Evolutionary conservation across 306 rosid genomes (phyloP).

Genomic region (Albizia julibrissin): DNA sequence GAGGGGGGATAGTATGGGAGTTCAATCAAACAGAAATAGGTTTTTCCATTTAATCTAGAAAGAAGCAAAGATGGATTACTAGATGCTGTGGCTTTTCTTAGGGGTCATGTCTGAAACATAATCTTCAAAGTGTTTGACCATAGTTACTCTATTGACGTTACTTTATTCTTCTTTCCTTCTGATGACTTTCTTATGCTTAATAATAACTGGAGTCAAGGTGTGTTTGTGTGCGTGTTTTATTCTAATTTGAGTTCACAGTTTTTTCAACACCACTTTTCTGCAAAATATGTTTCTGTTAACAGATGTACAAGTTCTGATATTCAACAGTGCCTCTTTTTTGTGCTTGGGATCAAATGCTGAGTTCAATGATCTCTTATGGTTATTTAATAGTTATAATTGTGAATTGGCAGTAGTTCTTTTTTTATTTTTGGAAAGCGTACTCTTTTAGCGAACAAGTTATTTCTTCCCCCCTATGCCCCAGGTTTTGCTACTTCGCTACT

Average conservation of each 20-base stretch:
- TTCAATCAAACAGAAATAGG: neutral
- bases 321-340: conserved; percentile 10
- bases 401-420: neutral
- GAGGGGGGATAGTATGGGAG: neutral
- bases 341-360: conserved; percentile 4
- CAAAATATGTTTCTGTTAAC: neutral
- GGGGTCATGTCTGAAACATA: neutral
- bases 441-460: neutral
- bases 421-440: neutral
- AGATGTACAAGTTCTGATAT: conserved; percentile 14
- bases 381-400: neutral
- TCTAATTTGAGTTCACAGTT: neutral
- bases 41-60: conserved; percentile 2
- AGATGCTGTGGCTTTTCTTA: neutral
- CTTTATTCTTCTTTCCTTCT: neutral
- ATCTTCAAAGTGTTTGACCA: neutral
- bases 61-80: neutral
- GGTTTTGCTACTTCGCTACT: neutral
- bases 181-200: neutral
- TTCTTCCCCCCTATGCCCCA: neutral
- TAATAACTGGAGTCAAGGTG: neutral
- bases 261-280: neutral
- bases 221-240: neutral
- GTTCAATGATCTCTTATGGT: neutral
- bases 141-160: neutral